Evolutionary conservation across 2,329 filamentous ascomycete genomes (phyloP).

Genomic region (Ophiocordyceps camponoti-saundersi): DNA sequence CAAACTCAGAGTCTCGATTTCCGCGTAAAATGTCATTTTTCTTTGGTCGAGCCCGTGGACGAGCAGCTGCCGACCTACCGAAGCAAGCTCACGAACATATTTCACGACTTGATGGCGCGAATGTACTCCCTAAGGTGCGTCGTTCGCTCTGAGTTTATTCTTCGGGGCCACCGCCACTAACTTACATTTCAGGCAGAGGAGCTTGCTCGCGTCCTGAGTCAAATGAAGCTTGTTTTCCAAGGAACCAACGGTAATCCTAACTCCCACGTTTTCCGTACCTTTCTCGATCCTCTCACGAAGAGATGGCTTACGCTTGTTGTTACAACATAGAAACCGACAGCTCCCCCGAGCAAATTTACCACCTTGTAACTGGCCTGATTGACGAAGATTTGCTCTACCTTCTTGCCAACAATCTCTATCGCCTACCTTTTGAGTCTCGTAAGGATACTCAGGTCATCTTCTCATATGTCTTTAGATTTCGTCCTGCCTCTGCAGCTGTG

Average conservation of each 20-base stretch:
- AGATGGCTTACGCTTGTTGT: neutral
- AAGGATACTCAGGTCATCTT: constrained; percentile 95
- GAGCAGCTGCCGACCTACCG: constrained; percentile 34
- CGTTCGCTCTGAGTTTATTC: neutral
- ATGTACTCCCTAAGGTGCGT: constrained; percentile 27
- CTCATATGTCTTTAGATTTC: constrained; percentile 86
- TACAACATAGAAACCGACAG: constrained; percentile 55
- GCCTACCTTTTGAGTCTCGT: constrained; percentile 84
- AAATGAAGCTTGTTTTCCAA: constrained; percentile 89
- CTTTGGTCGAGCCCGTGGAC: constrained; percentile 33
- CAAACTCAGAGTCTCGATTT: neutral
- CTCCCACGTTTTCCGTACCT: neutral
- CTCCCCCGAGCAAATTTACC: constrained; percentile 72
- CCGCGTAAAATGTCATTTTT: constrained; percentile 31
- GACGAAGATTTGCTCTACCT: constrained; percentile 78
- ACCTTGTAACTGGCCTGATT: constrained; percentile 70
- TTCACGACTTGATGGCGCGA: constrained; percentile 31
- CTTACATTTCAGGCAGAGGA: constrained; percentile 54
- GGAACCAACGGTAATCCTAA: constrained; percentile 62
- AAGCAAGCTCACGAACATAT: constrained; percentile 39
- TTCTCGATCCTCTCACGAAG: neutral
- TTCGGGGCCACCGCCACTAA: constrained; percentile 1
- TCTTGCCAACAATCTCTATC: constrained; percentile 66
- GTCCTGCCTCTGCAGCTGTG: constrained; percentile 47
- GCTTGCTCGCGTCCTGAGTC: constrained; percentile 64